Percentiles rank a stretch among this genome's conserved stretches.
Conservation (phyloP, 352 stramenopile species). For the Pythium scleroteichum region DNA sequence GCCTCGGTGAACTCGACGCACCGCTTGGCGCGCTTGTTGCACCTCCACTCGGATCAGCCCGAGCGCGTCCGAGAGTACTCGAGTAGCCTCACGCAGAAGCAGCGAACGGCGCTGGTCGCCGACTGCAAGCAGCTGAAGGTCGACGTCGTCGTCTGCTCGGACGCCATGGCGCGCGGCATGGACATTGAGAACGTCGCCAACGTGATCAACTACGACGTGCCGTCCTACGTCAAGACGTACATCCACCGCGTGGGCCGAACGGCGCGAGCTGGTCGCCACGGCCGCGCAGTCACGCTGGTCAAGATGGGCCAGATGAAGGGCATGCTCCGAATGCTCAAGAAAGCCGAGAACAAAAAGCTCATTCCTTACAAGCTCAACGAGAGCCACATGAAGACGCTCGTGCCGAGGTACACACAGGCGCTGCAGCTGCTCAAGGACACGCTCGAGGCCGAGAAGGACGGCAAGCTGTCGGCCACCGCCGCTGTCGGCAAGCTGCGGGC, state of each 20-base stretch:
- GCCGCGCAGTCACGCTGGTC: conserved; percentile 76
- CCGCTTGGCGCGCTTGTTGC: conserved; percentile 92
- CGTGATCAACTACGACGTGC: conserved; percentile 95
- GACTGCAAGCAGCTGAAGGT: conserved; percentile 69
- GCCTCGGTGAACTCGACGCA: conserved; percentile 96
- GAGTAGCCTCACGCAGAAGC: conserved; percentile 78
- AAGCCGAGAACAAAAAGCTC: conserved; percentile 78
- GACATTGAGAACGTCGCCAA: conserved; percentile 91
- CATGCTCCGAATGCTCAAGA: conserved; percentile 82
- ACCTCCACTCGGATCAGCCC: conserved; percentile 74
- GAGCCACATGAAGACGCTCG: conserved; percentile 79
- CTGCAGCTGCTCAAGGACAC: conserved; percentile 77
- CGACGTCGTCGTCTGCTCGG: conserved; percentile 89
- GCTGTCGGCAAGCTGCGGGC: conserved; percentile 25
- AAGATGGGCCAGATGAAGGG: conserved; percentile 84
- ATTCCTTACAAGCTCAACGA: conserved; percentile 62
- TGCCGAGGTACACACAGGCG: conserved; percentile 69
- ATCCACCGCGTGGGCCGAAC: conserved; percentile 87
- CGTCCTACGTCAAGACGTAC: conserved; percentile 91
- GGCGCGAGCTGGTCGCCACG: conserved; percentile 74
- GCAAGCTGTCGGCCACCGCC: conserved; percentile 56
- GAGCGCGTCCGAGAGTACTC: conserved; percentile 80
- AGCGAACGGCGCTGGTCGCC: conserved; percentile 72
- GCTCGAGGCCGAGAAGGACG: conserved; percentile 73
- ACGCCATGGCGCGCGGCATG: conserved; percentile 93